Evolutionary conservation across 306 rosid species (phyloP).

Genomic region (Calophaca sinica): DNA sequence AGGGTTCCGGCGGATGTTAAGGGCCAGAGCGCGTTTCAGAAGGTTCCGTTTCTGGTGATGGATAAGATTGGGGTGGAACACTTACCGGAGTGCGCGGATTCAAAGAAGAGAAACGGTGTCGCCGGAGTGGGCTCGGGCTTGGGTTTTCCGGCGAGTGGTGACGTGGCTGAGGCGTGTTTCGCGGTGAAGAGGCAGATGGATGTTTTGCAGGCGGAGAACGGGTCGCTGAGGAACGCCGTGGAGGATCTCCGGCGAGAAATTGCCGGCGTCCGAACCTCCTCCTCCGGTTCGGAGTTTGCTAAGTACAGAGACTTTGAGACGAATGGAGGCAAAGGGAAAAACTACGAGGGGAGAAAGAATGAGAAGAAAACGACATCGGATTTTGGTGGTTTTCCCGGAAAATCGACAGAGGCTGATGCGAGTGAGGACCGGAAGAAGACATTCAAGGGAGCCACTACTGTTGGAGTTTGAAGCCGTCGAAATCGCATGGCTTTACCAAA

Average conservation of each 20-base stretch:
- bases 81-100: conserved; percentile 61
- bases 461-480: conserved; percentile 20
- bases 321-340: conserved; percentile 47
- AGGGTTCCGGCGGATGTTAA: conserved; percentile 73
- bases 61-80: conserved; percentile 91
- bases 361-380: conserved; percentile 59
- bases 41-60: conserved; percentile 82
- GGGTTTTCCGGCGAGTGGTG: conserved; percentile 44
- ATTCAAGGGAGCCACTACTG: conserved; percentile 40
- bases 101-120: conserved; percentile 36
- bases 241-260: conserved; percentile 83
- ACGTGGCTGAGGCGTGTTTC: conserved; percentile 70
- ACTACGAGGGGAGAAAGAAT: conserved; percentile 46
- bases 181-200: conserved; percentile 74
- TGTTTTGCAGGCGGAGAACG: conserved; percentile 66
- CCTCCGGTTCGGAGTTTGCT: conserved; percentile 38
- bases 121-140: conserved; percentile 2
- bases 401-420: conserved; percentile 48
- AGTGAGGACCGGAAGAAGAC: conserved; percentile 70
- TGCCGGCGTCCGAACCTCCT: background rate
- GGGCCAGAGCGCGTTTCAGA: conserved; percentile 50
- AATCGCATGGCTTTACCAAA: too few relatives aligned
- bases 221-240: conserved; percentile 72
- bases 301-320: conserved; percentile 54
- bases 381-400: conserved; percentile 41